Conservation (phyloP, 179 eudicot genomes). For the Corrigiola litoralis region DNA sequence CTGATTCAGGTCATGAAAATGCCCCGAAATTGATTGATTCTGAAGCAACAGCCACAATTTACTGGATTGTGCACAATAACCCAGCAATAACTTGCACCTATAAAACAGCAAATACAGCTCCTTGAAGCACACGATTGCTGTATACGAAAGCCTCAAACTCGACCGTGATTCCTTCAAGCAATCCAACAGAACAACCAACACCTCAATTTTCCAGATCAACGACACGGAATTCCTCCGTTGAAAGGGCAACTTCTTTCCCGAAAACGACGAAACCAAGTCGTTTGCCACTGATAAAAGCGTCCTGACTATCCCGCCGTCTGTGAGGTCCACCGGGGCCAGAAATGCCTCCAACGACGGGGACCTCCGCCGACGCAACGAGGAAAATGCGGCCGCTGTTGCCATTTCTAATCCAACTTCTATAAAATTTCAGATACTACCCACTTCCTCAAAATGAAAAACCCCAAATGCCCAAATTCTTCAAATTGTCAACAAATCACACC, state of each 20-base stretch:
- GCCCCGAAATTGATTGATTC: slow-evolving; percentile 64
- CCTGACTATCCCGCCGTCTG: slow-evolving; percentile 42
- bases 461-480: not conserved
- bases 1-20: slow-evolving; percentile 76
- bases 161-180: slow-evolving; percentile 27
- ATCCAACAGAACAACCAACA: slow-evolving; percentile 48
- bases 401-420: slow-evolving; percentile 23
- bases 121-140: slow-evolving; percentile 59
- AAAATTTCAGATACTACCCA: not conserved
- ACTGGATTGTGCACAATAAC: slow-evolving; percentile 59
- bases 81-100: slow-evolving; percentile 66
- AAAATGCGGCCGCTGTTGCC: slow-evolving; percentile 76
- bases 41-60: slow-evolving; percentile 75
- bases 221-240: slow-evolving; percentile 48
- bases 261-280: slow-evolving; percentile 41
- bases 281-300: slow-evolving; percentile 38
- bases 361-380: slow-evolving; percentile 56
- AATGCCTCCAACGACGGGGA: slow-evolving; percentile 79
- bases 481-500: not conserved
- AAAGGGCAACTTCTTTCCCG: slow-evolving; percentile 32
- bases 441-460: not conserved
- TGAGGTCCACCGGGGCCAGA: slow-evolving; percentile 69
- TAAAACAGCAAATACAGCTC: slow-evolving; percentile 71
- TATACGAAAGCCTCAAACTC: slow-evolving; percentile 27
- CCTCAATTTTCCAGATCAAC: slow-evolving; percentile 52